Evolutionary conservation across 2,329 filamentous ascomycete species (phyloP).

Genomic region (Trichoderma endophyticum): DNA sequence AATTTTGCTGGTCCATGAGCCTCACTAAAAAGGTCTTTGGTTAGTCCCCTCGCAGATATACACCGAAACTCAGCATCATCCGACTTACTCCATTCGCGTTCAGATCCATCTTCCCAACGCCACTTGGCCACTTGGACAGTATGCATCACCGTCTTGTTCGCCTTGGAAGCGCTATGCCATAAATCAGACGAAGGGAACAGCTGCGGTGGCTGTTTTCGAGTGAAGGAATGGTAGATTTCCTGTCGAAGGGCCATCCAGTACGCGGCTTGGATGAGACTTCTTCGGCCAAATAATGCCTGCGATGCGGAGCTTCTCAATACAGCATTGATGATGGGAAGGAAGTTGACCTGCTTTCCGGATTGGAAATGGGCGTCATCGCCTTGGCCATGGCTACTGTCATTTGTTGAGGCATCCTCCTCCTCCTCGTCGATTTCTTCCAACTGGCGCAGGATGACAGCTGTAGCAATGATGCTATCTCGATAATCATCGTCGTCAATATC

Average conservation of each 20-base stretch:
- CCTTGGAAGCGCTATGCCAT: constrained; percentile 35
- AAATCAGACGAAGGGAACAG: constrained; percentile 35
- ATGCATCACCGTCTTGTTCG: constrained; percentile 41
- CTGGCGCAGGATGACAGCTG: constrained; percentile 40
- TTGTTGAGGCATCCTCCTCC: constrained; percentile 25
- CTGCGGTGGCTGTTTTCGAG: constrained; percentile 37
- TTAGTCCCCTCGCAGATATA: not conserved
- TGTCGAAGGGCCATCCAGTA: constrained; percentile 43
- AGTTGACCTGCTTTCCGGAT: constrained; percentile 31
- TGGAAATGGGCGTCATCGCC: not conserved
- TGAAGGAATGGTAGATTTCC: constrained; percentile 42
- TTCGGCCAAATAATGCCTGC: constrained; percentile 34
- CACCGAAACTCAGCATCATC: not conserved
- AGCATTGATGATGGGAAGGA: constrained; percentile 40
- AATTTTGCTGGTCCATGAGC: constrained; percentile 36
- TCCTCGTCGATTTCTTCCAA: constrained; percentile 42
- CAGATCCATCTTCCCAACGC: constrained; percentile 38
- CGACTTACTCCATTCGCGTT: constrained; percentile 38
- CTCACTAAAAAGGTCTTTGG: constrained; percentile 27
- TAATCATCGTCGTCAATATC: constrained; percentile 38
- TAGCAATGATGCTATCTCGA: constrained; percentile 40
- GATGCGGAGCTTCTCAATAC: constrained; percentile 38
- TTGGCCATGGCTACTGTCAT: not conserved
- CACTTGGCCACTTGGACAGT: constrained; percentile 41
- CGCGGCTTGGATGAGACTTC: constrained; percentile 38